Base-by-base conservation (phyloP, 495 filamentous ascomycete genomes). In the Aspergillus nidulans region DNA sequence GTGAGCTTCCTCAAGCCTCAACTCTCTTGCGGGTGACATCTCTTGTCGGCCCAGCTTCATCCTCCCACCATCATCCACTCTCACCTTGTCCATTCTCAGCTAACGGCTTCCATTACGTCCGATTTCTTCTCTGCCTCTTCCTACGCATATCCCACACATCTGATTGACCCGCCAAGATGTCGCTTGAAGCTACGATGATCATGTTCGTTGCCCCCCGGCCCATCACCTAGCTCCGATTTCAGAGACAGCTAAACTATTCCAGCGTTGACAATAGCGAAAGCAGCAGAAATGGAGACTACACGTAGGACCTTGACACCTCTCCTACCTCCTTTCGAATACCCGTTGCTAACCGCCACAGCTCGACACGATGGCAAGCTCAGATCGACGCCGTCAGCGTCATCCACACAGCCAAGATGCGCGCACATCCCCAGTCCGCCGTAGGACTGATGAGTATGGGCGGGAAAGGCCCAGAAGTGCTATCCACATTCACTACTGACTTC, bases 371-470 rank as follows among this genome's bases (percentile, higher is more conserved):
- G 80, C 91, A 96, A 74, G 91, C 94, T 55, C 94, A 97, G 77
- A 76, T 87, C 62, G 95, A 99, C 72, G 91, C 92, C 43, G 90
- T 95, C 63, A 91, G 88, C 68, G 86, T 97, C 69, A 87, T 97
- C 68, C 97, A 96, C 77, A 88, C 87, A 59, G 87, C 87, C 63
- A 95, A 97, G 73, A 95, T 92, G 59, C 85, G 90, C 74, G 88
- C 83, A 69, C 95, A 99, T 71, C 88, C 94, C 20, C 94, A 99
- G 74, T 96, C 91, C 12, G 92, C 91, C 20, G 95, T 97, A 51
- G 94, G 94, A 56, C 79, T 99, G 46, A 96, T 99, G 91, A 96
- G 89, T 71, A 97, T 97, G 92, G 94, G 90, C 54, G 94, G 94
- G 62, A 92, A 92, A 64, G 91, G 91, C 12, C 94, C 94, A 39